Evolutionary conservation across 495 filamentous ascomycete genomes (phyloP).

Genomic region (Aspergillus taichungensis): DNA sequence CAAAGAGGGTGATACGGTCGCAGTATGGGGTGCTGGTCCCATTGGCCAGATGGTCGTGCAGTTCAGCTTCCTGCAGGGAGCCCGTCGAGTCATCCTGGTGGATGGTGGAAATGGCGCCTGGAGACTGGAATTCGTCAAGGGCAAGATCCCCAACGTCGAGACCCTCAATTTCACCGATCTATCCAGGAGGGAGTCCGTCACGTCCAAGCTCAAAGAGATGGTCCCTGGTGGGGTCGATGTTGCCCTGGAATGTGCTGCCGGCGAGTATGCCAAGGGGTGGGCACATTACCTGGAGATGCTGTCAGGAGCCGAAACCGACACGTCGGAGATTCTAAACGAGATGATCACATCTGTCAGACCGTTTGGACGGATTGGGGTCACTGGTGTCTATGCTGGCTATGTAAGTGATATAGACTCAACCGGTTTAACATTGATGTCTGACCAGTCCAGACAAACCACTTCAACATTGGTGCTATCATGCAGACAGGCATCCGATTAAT

Average conservation of each 20-base stretch:
- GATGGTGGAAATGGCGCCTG: slow-evolving; percentile 58
- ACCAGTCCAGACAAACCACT: slow-evolving; percentile 59
- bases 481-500: slow-evolving; percentile 74
- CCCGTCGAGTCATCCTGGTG: slow-evolving; percentile 68
- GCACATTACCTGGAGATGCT: slow-evolving; percentile 66
- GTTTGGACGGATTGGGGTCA: slow-evolving; percentile 69
- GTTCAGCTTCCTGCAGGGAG: slow-evolving; percentile 64
- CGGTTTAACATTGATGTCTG: background rate
- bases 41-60: slow-evolving; percentile 76
- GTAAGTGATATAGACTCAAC: slow-evolving; percentile 37
- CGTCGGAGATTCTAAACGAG: slow-evolving; percentile 80
- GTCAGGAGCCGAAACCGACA: slow-evolving; percentile 74
- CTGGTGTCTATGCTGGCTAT: slow-evolving; percentile 75
- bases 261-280: slow-evolving; percentile 81
- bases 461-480: slow-evolving; percentile 82
- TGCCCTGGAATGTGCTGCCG: slow-evolving; percentile 74
- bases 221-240: slow-evolving; percentile 63
- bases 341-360: slow-evolving; percentile 70
- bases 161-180: slow-evolving; percentile 48
- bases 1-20: slow-evolving; percentile 63
- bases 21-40: slow-evolving; percentile 59
- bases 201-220: slow-evolving; percentile 64
- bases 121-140: slow-evolving; percentile 57
- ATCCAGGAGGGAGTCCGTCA: slow-evolving; percentile 49
- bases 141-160: slow-evolving; percentile 55